These are phyloP conservation scores for Cercophora samala DNA, from an alignment of 495 filamentous ascomycete genomes.

Conservation along the genomic window DNA sequence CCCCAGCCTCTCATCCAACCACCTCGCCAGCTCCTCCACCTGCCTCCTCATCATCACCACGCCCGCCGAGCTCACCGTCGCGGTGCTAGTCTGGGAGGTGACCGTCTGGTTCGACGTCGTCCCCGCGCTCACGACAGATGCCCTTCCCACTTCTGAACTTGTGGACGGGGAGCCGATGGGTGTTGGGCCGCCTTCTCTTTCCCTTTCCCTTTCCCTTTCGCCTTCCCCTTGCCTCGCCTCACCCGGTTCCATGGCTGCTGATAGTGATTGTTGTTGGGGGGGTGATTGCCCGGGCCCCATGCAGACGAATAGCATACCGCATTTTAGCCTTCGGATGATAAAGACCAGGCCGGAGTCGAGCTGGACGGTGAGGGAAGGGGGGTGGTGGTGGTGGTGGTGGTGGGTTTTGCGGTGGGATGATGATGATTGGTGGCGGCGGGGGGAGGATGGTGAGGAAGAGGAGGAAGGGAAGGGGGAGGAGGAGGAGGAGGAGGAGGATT, in stretches of 20 bases:
- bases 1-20: slow-evolving; percentile 44
- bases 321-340: slow-evolving; percentile 45
- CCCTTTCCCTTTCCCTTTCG: background rate
- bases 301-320: slow-evolving; percentile 53
- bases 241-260: no score
- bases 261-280: no score
- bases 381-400: no score
- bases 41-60: slow-evolving; percentile 43
- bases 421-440: slow-evolving; percentile 8
- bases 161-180: slow-evolving; percentile 18
- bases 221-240: background rate
- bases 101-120: background rate
- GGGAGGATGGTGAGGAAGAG: slow-evolving; percentile 27
- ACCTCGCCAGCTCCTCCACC: slow-evolving; percentile 46
- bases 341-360: slow-evolving; percentile 43
- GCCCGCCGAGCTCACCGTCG: background rate
- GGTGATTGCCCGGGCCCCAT: no score
- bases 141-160: slow-evolving; percentile 28
- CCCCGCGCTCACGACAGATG: background rate
- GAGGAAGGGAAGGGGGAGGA: background rate
- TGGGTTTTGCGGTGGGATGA: no score
- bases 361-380: slow-evolving; percentile 45
- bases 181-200: no score
- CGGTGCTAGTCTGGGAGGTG: slow-evolving; percentile 8
- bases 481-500: background rate